Conservation (phyloP, 768 basidiomycete genomes). For the Auriscalpium vulgare region DNA sequence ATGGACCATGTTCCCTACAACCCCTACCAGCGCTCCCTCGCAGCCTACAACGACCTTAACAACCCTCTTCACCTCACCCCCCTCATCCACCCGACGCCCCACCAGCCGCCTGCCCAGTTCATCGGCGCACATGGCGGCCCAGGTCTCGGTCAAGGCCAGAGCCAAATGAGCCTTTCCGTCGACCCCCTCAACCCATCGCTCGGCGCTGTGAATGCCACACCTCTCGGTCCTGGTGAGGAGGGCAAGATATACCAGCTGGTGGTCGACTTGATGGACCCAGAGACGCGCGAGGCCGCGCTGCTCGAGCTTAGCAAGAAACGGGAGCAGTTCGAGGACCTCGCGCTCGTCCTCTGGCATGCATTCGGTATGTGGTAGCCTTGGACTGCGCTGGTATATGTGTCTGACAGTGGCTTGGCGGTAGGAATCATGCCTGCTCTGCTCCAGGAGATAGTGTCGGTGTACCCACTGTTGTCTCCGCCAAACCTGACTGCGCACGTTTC, state of each 20-base stretch:
- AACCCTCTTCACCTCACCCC: slow-evolving; percentile 27
- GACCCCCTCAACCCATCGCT: slow-evolving; percentile 1
- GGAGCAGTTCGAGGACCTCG: slow-evolving; percentile 98
- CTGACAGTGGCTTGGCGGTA: slow-evolving; percentile 21
- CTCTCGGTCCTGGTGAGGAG: slow-evolving; percentile 39
- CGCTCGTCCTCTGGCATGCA: slow-evolving; percentile 95
- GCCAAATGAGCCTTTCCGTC: no score
- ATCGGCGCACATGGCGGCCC: slow-evolving; percentile 11
- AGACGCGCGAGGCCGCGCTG: slow-evolving; percentile 80
- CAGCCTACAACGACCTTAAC: slow-evolving; percentile 48
- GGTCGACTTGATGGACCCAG: slow-evolving; percentile 76
- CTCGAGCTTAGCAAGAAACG: slow-evolving; percentile 97
- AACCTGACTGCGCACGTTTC: slow-evolving; percentile 96
- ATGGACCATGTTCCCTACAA: slow-evolving; percentile 58
- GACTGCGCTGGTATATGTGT: neutral
- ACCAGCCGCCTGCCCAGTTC: slow-evolving; percentile 36
- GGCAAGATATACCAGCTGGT: slow-evolving; percentile 88
- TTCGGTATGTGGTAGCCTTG: slow-evolving; percentile 57
- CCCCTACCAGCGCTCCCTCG: slow-evolving; percentile 47
- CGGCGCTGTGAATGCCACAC: slow-evolving; percentile 17
- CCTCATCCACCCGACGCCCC: slow-evolving; percentile 49
- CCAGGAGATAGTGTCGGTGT: slow-evolving; percentile 97
- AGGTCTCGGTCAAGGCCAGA: no score
- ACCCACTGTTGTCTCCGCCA: slow-evolving; percentile 90
- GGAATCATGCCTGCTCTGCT: slow-evolving; percentile 97